Evolutionary conservation across 371 early-diverging fungal genomes (phyloP).

Genomic region (Rhizomucor miehei): DNA sequence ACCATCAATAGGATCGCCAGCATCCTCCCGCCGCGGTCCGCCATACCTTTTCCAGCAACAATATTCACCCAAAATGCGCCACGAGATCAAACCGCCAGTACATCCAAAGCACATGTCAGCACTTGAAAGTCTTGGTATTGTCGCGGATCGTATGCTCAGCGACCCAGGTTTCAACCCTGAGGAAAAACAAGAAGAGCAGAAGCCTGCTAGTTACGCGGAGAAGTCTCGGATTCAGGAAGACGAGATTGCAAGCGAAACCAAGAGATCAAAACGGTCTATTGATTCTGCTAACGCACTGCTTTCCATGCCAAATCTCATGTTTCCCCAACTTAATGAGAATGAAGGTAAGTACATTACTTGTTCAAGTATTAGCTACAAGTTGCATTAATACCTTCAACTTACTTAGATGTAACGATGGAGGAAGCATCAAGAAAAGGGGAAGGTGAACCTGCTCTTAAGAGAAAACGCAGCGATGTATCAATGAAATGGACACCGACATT

Average conservation of each 20-base stretch:
- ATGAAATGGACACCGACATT: conserved; percentile 39
- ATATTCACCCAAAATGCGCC: conserved; percentile 36
- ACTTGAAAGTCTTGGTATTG: conserved; percentile 32
- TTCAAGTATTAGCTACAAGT: background rate
- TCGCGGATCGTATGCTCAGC: conserved; percentile 34
- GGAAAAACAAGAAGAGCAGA: conserved; percentile 3
- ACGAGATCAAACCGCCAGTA: conserved; percentile 12
- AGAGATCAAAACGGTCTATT: conserved; percentile 45
- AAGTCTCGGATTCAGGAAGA: background rate
- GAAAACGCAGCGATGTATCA: conserved; percentile 42
- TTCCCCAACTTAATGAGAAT: conserved; percentile 10
- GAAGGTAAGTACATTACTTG: conserved; percentile 2
- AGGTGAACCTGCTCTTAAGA: conserved; percentile 6
- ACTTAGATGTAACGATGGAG: background rate
- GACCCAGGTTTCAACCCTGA: conserved; percentile 23
- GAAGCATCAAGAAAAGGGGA: background rate
- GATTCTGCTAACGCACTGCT: conserved; percentile 45
- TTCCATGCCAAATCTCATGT: conserved; percentile 35
- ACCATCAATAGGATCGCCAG: conserved; percentile 2
- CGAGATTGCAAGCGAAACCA: conserved; percentile 1
- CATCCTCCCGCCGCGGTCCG: conserved; percentile 17
- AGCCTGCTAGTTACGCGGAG: conserved; percentile 2
- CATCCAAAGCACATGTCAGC: conserved; percentile 11
- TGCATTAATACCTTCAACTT: background rate
- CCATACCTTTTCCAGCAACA: conserved; percentile 51